Percentiles rank a stretch among this genome's conserved stretches.
phyloP scores from a whole-genome alignment of 2,329 filamentous ascomycete genomes.

The Diplocarpon rosae region DNA sequence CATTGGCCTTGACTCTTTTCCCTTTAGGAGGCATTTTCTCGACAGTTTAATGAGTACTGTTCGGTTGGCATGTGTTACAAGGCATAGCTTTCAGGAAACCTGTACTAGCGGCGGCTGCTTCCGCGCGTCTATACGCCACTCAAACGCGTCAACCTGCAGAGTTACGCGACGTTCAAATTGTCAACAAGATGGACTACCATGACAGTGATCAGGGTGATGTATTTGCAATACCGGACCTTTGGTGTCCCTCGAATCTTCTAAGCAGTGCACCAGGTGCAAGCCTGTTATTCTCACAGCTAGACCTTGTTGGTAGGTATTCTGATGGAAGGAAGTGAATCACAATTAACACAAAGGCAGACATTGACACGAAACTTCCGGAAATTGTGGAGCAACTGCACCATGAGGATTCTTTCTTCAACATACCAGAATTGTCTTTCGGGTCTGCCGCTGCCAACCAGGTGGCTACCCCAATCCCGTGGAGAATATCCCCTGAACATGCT shows the following conservation, averaged over 20 bases:
- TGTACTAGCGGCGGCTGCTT: constrained; percentile 1
- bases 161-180: constrained; percentile 5
- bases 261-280: constrained; percentile 19
- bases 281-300: constrained; percentile 25
- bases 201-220: constrained; percentile 36
- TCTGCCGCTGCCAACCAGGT: constrained; percentile 2
- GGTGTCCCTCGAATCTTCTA: constrained; percentile 42
- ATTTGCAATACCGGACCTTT: constrained; percentile 54
- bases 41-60: background rate
- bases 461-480: constrained; percentile 7
- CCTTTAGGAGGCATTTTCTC: constrained; percentile 58
- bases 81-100: background rate
- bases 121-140: background rate
- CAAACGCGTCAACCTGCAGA: constrained; percentile 8
- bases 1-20: constrained; percentile 50
- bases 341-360: constrained; percentile 18
- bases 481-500: constrained; percentile 1
- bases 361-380: constrained; percentile 19
- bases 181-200: constrained; percentile 28
- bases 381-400: constrained; percentile 9
- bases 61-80: background rate
- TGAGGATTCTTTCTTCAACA: constrained; percentile 22
- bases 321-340: background rate
- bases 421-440: constrained; percentile 21
- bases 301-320: constrained; percentile 20